Evolutionary conservation across 2,329 filamentous ascomycete genomes (phyloP), one percentile per base, ranked within the genome.

Genomic region (Hypoxylon sp.): DNA sequence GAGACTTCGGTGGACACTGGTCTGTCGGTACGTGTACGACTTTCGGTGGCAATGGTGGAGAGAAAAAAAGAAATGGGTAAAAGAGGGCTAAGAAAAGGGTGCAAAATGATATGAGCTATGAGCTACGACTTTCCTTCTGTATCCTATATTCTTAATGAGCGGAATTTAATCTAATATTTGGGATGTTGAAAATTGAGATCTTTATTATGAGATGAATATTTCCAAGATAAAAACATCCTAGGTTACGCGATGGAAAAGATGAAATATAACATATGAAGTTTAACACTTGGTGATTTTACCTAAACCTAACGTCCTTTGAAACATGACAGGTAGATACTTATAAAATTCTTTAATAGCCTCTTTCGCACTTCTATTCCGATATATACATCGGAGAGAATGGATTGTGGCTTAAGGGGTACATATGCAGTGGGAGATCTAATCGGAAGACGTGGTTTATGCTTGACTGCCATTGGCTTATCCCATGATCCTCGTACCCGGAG

Each of bases 61-160:
- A 19, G 47, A 58, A 29, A 58, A 29, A 51, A 47, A 31, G 63
- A 63, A 53, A 22, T 33, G 57, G 55, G 48, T 47, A 54, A 29
- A 14, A 13, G 29, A 22, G 48, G 35, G 44, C 33, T 33, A 44
- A n/a, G 55, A 35, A 67, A 37, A 52, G 39, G 50, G 37, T 44
- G 14, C 22, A 53, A 57, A 47, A 46, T 58, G 55, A 44, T 14
- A 67, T 53, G 64, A 64, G 52, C 24, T 63, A 70, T 37, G 68
- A 70, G 37, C 22, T 65, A 61, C 37, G 54, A 64, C 47, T 64
- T 56, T 50, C 26, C 48, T 44, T 42, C 24, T 24, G 33, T 63
- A 51, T 35, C n/a, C 42, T 62, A 47, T 50, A 39, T 58, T 51
- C 60, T 14, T 54, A 59, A 46, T 42, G 22, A 56, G 46, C 53